Conservation (phyloP, 169 alveolate species). For the Miamiensis avidus region DNA sequence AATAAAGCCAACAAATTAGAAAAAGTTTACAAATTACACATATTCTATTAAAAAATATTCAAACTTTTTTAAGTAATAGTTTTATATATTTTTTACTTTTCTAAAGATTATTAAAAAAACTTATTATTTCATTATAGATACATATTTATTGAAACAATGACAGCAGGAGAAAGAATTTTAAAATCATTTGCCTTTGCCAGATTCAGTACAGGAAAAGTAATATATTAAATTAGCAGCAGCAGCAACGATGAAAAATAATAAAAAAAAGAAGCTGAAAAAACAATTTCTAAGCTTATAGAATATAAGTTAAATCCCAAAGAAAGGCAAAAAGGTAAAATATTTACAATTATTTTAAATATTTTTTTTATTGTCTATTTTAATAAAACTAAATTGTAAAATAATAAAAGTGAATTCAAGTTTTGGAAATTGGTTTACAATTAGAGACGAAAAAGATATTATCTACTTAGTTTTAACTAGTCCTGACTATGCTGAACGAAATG, state of each 20-base stretch:
- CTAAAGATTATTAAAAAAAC: too few relatives aligned
- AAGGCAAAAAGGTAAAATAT: not conserved
- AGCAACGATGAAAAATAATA: not conserved
- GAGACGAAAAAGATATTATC: not conserved
- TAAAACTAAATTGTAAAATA: too few relatives aligned
- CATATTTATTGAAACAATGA: not conserved
- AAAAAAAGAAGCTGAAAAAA: not conserved
- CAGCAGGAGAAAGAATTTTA: not conserved
- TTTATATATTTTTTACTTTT: too few relatives aligned
- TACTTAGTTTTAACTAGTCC: not conserved
- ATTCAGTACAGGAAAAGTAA: not conserved
- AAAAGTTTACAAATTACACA: too few relatives aligned
- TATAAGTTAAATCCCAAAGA: not conserved
- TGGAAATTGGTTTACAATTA: not conserved
- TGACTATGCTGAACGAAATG: not conserved
- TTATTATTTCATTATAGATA: too few relatives aligned
- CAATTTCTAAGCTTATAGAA: not conserved
- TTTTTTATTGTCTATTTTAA: too few relatives aligned
- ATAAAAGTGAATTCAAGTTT: not conserved
- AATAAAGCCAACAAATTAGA: too few relatives aligned
- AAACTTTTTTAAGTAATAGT: too few relatives aligned
- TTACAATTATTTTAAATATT: not conserved
- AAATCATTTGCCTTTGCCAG: not conserved
- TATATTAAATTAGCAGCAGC: too few relatives aligned
- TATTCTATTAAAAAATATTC: too few relatives aligned